Evolutionary conservation across 2,329 filamentous ascomycete species (phyloP), one percentile per base, ranked within the genome.

Genomic region (Colletotrichum echinochloae): DNA sequence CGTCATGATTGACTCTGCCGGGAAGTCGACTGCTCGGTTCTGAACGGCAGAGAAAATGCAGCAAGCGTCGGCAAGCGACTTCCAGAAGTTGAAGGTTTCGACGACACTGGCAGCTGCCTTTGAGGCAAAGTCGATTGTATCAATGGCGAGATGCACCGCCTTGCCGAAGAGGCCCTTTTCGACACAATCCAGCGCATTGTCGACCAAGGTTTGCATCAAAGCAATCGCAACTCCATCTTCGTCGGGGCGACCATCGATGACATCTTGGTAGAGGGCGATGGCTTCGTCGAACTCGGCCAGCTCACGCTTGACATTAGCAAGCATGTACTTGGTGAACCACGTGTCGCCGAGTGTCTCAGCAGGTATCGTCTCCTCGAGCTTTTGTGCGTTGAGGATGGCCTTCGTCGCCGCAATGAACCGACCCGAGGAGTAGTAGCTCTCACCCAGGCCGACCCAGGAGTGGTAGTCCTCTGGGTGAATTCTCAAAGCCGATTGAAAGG

Each of bases 271-370:
- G 7, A 94, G 88, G 33, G 83, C 79, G 69, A 97, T 92, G 0
- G 96, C 93, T 65, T 93, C 90, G 70, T 97, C 92, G 75, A 92
- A 97, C 51, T 97, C 91, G n/a, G 94, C 94, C 57, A 98, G 86
- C 78, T 98, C 95, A 64, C 95, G 90, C 79, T 94, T 94, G 65
- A 99, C 93, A 76, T 99, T 98, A 49, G 94, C 95, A 71, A 98
- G 88, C 91, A 99, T 97, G 80, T 98, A 98, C 77, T 94, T 94
- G 9, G 95, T 95, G 79, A 98, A 99, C 96, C 96, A 99, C 12
- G 89, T 92, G 74, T 97, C 92, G 0, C 88, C 90, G 2, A 81
- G 78, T 0, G 78, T 57, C 7, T 64, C 69, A 5, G 52, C 41
- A 7, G 26, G 84, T 78, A 41, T 89, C 85, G 55, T 87, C 80